These are phyloP conservation scores for Exophiala sideris DNA, from an alignment of 2,329 filamentous ascomycete species.

Conservation along the genomic window DNA sequence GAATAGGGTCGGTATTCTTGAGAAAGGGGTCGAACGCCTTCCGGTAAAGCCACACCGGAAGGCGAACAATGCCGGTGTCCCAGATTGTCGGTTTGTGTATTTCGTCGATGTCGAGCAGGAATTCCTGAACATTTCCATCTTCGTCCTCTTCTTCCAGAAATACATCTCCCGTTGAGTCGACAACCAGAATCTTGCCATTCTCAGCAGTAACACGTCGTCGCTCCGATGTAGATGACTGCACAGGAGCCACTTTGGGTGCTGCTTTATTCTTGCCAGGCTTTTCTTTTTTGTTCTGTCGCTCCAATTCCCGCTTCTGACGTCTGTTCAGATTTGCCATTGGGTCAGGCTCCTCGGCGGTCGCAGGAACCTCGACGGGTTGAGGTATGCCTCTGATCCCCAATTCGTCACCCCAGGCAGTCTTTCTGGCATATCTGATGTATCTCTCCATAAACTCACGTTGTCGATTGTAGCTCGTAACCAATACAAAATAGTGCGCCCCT, in stretches of 20 bases:
- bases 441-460: slow-evolving; percentile 87
- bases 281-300: slow-evolving; percentile 73
- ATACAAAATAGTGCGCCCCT: slow-evolving; percentile 77
- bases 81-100: slow-evolving; percentile 71
- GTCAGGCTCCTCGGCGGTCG: slow-evolving; percentile 46
- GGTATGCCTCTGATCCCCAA: slow-evolving; percentile 64
- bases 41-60: slow-evolving; percentile 71
- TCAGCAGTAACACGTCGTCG: slow-evolving; percentile 87
- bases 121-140: slow-evolving; percentile 78
- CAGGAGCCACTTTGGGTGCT: slow-evolving; percentile 34
- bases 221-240: slow-evolving; percentile 63
- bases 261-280: slow-evolving; percentile 48
- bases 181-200: slow-evolving; percentile 92
- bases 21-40: slow-evolving; percentile 51
- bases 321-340: slow-evolving; percentile 67
- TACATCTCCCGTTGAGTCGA: slow-evolving; percentile 87
- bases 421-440: slow-evolving; percentile 85
- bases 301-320: slow-evolving; percentile 82
- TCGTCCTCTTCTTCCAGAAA: slow-evolving; percentile 91
- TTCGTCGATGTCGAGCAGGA: slow-evolving; percentile 83
- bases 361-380: slow-evolving; percentile 31
- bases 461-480: slow-evolving; percentile 83
- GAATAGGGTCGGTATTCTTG: slow-evolving; percentile 39
- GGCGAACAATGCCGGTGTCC: slow-evolving; percentile 77
- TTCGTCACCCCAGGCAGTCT: slow-evolving; percentile 86